phyloP scores from a whole-genome alignment of 306 rosid genomes.

The Sechiopsis laciniata region DNA sequence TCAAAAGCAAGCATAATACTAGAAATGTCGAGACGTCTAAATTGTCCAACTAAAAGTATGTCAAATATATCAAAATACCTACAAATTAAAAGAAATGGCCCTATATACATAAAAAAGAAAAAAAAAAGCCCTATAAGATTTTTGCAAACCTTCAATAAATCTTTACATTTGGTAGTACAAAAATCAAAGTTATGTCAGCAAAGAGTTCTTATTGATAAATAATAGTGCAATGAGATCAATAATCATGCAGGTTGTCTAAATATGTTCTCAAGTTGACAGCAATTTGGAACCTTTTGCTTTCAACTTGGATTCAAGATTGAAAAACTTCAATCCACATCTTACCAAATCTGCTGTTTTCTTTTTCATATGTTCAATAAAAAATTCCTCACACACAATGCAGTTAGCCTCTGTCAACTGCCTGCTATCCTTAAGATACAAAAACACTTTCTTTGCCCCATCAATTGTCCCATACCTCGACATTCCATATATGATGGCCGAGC shows the following conservation, averaged over 20 bases:
- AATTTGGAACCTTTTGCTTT: slow-evolving; percentile 57
- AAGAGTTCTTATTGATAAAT: neutral
- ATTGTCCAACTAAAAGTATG: too few relatives aligned
- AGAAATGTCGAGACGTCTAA: too few relatives aligned
- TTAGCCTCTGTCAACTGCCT: slow-evolving; percentile 58
- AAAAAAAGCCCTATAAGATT: too few relatives aligned
- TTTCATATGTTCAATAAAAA: slow-evolving; percentile 75
- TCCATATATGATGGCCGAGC: slow-evolving; percentile 62
- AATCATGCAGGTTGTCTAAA: neutral
- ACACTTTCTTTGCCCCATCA: slow-evolving; percentile 77
- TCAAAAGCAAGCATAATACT: too few relatives aligned
- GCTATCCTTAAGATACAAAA: slow-evolving; percentile 47
- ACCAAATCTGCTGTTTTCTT: slow-evolving; percentile 74
- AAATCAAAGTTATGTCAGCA: neutral
- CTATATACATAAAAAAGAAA: too few relatives aligned
- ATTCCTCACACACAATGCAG: slow-evolving; percentile 57
- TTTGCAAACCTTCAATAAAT: neutral
- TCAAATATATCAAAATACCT: too few relatives aligned
- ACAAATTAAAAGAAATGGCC: too few relatives aligned
- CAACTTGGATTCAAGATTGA: slow-evolving; percentile 70
- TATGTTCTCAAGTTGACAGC: slow-evolving; percentile 40
- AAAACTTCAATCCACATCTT: slow-evolving; percentile 65
- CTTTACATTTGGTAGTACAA: neutral
- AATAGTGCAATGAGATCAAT: neutral
- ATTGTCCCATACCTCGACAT: slow-evolving; percentile 68